Base-by-base conservation (phyloP, 1,284 basidiomycete species). In the Cryptococcus sp. region DNA sequence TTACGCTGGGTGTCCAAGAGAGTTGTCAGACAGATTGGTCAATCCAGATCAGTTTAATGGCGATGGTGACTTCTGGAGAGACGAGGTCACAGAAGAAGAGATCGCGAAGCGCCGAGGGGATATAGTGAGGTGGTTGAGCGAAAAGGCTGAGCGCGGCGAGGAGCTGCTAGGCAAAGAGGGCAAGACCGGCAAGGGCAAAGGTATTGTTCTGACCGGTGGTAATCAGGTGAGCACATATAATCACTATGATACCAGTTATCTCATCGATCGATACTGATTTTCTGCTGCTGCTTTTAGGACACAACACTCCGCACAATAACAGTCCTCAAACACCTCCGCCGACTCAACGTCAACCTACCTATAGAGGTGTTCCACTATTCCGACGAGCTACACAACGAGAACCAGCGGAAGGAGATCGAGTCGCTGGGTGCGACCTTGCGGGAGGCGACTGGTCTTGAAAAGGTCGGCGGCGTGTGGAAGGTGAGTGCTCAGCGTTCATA, bases 341-440 rank as follows among this genome's bases (percentile, higher is more conserved):
- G 71, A 8, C 65, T 77, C 34, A 64, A 72, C 7, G 72, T 70
- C 51, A 63, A 57, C 10, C 70, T 81, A 1, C 80, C 79, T 1
- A 72, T 81, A 25, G 76, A 81, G 62, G 72, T 81, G 19, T 80
- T 80, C 63, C 77, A 79, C 37, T 81, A 78, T 61, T 68, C 75
- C 8, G 77, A 71, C 46, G 80, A 81, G 62, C 71, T 80, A 25
- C 64, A 57, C 8, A 67, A 71, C 46, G 34, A 58, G 25, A 48
- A 52, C 7, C 64, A 78, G 40, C 54, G 74, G 20, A 37, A 57
- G 8, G 70, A 74, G 52, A 67, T 81, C 26, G 66, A 70, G 38
- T 48, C 63, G 16, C 67, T 81, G 1, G 79, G 77, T 3, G 79
- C 67, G 22, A 69, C 54, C n/a, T 52, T 77, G 41, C 46, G 68